Percentiles rank a stretch among this genome's conserved stretches.
Conservation (phyloP, 2,329 filamentous ascomycete genomes). For the Torrubiella hemipterigena region DNA sequence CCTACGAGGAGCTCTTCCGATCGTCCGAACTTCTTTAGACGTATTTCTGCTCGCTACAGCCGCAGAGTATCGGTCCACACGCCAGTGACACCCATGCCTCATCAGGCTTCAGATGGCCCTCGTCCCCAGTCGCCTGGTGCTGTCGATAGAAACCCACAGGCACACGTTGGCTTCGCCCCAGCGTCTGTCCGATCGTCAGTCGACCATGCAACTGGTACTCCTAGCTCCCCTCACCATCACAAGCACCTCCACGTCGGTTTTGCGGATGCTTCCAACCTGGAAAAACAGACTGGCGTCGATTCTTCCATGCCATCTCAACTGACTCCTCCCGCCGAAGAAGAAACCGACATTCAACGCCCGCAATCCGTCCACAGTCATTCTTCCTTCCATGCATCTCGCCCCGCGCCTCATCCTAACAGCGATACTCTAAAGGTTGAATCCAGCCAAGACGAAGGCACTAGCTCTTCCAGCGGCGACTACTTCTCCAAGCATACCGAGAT, state of each 20-base stretch:
- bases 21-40: constrained; percentile 33
- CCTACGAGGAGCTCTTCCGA: constrained; percentile 35
- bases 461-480: constrained; percentile 10
- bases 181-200: constrained; percentile 1
- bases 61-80: constrained; percentile 6
- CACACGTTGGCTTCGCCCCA: constrained; percentile 20
- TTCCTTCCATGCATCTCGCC: constrained; percentile 2
- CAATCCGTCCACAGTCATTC: constrained; percentile 2
- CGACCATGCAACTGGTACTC: constrained; percentile 10
- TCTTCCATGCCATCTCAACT: neutral
- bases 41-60: constrained; percentile 30
- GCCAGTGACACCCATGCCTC: constrained; percentile 1
- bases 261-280: constrained; percentile 16
- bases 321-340: neutral
- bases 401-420: neutral
- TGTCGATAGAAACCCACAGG: constrained; percentile 13
- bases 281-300: constrained; percentile 5
- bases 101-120: no score
- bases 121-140: constrained; percentile 9
- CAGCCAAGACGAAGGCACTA: neutral
- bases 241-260: constrained; percentile 45
- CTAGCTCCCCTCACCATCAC: constrained; percentile 7
- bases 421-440: neutral
- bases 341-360: neutral
- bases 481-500: constrained; percentile 18